These are phyloP conservation scores for Sporothrix pallida DNA, from an alignment of 2,329 filamentous ascomycete genomes.

Conservation along the genomic window DNA sequence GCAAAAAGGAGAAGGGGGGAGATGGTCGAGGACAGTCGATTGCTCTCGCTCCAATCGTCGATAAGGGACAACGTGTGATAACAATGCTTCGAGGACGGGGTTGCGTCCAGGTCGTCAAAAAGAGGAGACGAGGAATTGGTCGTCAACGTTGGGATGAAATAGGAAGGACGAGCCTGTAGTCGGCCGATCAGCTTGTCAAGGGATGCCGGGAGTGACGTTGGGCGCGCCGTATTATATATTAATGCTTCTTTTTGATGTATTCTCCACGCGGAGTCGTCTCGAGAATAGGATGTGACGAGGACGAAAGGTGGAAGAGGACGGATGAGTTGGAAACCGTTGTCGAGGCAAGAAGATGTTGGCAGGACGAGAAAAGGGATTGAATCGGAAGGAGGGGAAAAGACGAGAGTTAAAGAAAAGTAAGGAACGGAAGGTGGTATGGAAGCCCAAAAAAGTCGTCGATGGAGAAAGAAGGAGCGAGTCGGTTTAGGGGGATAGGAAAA, in stretches of 20 bases:
- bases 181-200: not conserved
- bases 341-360: conserved; percentile 9
- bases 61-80: not conserved
- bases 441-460: conserved; percentile 16
- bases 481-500: conserved; percentile 21
- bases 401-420: not conserved
- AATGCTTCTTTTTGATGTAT: conserved; percentile 11
- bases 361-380: conserved; percentile 16
- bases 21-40: conserved; percentile 4
- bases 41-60: not conserved
- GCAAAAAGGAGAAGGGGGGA: not conserved
- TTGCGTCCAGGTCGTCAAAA: not conserved
- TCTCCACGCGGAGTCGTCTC: not conserved
- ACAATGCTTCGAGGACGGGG: not conserved
- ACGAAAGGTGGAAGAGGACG: not conserved
- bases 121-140: not conserved
- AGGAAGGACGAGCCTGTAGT: not conserved
- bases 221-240: conserved; percentile 8
- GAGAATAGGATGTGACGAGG: conserved; percentile 5
- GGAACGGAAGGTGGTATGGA: conserved; percentile 16
- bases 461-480: not conserved
- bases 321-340: not conserved
- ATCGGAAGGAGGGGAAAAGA: conserved; percentile 11
- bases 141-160: conserved; percentile 12
- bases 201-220: conserved; percentile 10